These are phyloP conservation scores for Wallacemonas rigidus DNA, from an alignment of 208 protist genomes.

Conservation along the genomic window DNA sequence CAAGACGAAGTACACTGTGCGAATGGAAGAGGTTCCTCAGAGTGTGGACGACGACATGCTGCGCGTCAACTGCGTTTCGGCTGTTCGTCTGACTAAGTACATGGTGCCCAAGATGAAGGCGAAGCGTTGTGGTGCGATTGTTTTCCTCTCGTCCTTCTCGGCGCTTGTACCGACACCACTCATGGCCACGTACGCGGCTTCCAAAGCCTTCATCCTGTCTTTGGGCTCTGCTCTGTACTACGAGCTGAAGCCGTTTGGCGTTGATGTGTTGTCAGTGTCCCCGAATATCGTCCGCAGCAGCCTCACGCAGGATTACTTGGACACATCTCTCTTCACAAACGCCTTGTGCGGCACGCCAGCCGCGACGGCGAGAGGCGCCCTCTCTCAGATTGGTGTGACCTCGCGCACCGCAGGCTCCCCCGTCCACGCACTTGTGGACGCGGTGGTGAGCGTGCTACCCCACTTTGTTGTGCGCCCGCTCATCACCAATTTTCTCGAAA, in stretches of 20 bases:
- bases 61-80: slow-evolving; percentile 89
- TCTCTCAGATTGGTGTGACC: neutral
- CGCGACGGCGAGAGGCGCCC: neutral
- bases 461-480: neutral
- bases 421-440: neutral
- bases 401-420: neutral
- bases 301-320: slow-evolving; percentile 65
- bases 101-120: slow-evolving; percentile 75
- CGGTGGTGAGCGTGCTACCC: neutral
- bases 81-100: slow-evolving; percentile 86
- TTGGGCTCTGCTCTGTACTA: slow-evolving; percentile 66
- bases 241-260: slow-evolving; percentile 62
- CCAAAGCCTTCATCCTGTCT: slow-evolving; percentile 85
- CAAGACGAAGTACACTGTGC: slow-evolving; percentile 60
- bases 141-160: slow-evolving; percentile 75
- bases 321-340: neutral
- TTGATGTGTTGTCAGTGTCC: slow-evolving; percentile 70
- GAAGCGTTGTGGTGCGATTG: slow-evolving; percentile 70
- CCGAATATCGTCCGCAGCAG: slow-evolving; percentile 82
- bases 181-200: slow-evolving; percentile 84
- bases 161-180: slow-evolving; percentile 71
- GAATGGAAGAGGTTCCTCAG: slow-evolving; percentile 28
- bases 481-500: neutral
- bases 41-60: slow-evolving; percentile 64
- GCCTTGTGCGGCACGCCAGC: neutral